These are phyloP conservation scores for Lepidium africanum DNA, from an alignment of 345 rosid species.

Conservation along the genomic window DNA sequence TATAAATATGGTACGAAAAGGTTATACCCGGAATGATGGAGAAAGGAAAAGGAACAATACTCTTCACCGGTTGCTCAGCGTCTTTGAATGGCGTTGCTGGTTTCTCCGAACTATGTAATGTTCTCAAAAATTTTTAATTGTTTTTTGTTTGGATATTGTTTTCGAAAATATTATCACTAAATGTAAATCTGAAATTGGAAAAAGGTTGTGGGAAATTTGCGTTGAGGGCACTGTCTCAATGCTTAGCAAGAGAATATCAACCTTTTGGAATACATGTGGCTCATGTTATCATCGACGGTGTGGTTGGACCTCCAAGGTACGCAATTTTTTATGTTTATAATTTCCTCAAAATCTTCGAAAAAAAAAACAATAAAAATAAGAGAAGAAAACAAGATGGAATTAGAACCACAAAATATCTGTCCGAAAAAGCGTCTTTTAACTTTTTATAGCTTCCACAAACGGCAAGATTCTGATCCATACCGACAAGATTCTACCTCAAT, in stretches of 20 bases:
- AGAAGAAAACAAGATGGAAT: neutral
- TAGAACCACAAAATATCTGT: slow-evolving; percentile 7
- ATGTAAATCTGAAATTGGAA: neutral
- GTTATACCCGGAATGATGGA: slow-evolving; percentile 89
- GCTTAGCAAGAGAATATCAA: slow-evolving; percentile 77
- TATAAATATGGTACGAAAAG: slow-evolving; percentile 24
- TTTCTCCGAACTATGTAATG: slow-evolving; percentile 75
- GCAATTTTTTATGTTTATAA: neutral
- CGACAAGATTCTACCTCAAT: slow-evolving; percentile 12
- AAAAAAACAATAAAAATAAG: neutral
- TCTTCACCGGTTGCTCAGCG: slow-evolving; percentile 90
- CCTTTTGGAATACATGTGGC: slow-evolving; percentile 80
- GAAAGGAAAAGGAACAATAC: slow-evolving; percentile 82
- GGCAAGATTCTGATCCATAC: slow-evolving; percentile 24
- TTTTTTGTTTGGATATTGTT: neutral
- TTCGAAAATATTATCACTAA: neutral
- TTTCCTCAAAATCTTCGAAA: neutral
- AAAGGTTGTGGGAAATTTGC: slow-evolving; percentile 94
- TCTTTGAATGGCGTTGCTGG: slow-evolving; percentile 81
- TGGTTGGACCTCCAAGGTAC: slow-evolving; percentile 70
- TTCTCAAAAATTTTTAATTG: neutral
- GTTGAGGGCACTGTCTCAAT: slow-evolving; percentile 72
- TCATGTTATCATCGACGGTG: slow-evolving; percentile 78
- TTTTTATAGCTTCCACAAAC: slow-evolving; percentile 26
- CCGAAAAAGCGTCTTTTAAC: neutral